Conservation (phyloP, 1,284 basidiomycete genomes). For the Bondarzewia mesenterica region DNA sequence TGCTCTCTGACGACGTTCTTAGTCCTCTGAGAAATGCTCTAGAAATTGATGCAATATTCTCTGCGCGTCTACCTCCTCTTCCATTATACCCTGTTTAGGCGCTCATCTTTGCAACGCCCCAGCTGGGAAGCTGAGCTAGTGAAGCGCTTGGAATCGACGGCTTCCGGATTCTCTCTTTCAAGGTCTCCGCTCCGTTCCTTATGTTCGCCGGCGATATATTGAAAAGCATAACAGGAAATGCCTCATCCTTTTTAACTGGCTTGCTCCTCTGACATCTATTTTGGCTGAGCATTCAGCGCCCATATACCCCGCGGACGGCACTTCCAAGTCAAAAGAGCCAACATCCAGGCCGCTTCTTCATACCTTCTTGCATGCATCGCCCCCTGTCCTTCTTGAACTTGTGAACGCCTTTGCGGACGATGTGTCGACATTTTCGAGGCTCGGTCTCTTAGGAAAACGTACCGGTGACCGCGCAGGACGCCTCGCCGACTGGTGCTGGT, state of each 20-base stretch:
- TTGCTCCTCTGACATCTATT: conserved; percentile 60
- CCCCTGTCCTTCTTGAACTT: conserved; percentile 75
- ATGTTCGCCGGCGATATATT: conserved; percentile 2
- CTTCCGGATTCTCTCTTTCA: conserved; percentile 59
- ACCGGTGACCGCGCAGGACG: conserved; percentile 60
- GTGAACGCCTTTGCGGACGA: conserved; percentile 69
- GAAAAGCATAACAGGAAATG: conserved; percentile 46
- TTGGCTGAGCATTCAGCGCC: conserved; percentile 50
- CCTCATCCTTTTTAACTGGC: conserved; percentile 76
- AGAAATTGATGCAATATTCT: conserved; percentile 82
- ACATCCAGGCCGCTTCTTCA: conserved; percentile 57
- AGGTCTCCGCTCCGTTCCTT: conserved; percentile 36
- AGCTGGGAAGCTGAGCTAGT: conserved; percentile 49
- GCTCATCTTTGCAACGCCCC: conserved; percentile 30
- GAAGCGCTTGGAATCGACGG: conserved; percentile 50
- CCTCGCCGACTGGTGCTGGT: conserved; percentile 79
- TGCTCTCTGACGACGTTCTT: not conserved
- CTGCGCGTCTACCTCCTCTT: conserved; percentile 66
- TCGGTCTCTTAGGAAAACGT: conserved; percentile 58
- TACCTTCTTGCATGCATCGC: conserved; percentile 65
- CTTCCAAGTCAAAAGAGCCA: conserved; percentile 14
- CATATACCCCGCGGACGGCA: conserved; percentile 34
- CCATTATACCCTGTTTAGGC: conserved; percentile 45
- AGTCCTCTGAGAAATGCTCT: conserved; percentile 1
- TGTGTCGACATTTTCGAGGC: conserved; percentile 58